Conservation (phyloP, 768 basidiomycete genomes). For the Lentinula boryana region DNA sequence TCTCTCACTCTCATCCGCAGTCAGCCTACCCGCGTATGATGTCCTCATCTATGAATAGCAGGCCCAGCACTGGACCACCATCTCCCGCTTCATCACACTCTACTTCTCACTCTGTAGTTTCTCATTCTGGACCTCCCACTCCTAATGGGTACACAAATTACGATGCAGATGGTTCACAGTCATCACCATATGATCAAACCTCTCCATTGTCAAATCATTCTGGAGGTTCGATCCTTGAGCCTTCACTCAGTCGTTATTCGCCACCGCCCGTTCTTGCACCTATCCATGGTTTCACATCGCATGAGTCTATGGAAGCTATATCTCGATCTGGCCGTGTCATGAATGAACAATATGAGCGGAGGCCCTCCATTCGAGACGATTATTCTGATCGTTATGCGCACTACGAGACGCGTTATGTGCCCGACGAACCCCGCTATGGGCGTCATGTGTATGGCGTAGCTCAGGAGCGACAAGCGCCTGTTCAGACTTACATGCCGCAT, state of each 20-base stretch:
- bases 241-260: slow-evolving; percentile 32
- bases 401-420: background rate
- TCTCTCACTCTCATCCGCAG: slow-evolving; percentile 52
- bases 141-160: background rate
- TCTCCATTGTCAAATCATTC: slow-evolving; percentile 32
- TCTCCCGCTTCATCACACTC: slow-evolving; percentile 51
- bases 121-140: slow-evolving; percentile 5
- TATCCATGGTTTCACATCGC: slow-evolving; percentile 30
- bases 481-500: background rate
- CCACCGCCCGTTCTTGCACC: slow-evolving; percentile 54
- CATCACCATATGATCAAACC: background rate
- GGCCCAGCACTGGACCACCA: slow-evolving; percentile 30
- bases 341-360: background rate
- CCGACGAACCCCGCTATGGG: slow-evolving; percentile 3
- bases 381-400: background rate
- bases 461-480: background rate
- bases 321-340: background rate
- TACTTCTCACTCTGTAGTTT: slow-evolving; percentile 18
- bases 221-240: slow-evolving; percentile 14
- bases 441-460: background rate
- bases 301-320: background rate
- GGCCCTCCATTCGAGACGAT: background rate
- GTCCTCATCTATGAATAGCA: background rate
- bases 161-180: background rate
- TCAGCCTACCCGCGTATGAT: slow-evolving; percentile 26